Evolutionary conservation across 2,329 filamentous ascomycete species (phyloP).

Genomic region (Cryphonectria japonica): DNA sequence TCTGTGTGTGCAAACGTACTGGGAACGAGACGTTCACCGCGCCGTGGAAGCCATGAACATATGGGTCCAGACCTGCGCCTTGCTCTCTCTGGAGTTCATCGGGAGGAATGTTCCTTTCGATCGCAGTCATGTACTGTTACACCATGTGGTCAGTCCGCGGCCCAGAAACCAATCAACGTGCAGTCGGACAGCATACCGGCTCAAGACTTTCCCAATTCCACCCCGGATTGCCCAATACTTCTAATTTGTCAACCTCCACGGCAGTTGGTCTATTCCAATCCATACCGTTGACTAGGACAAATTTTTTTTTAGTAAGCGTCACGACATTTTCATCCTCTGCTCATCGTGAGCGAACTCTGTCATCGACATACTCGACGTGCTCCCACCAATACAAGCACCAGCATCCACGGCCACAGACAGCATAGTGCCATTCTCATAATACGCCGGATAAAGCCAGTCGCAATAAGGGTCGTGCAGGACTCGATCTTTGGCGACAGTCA

Average conservation of each 20-base stretch:
- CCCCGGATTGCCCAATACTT: slow-evolving; percentile 29
- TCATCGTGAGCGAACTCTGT: not conserved
- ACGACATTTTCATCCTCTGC: not conserved
- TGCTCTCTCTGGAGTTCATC: slow-evolving; percentile 30
- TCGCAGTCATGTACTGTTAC: slow-evolving; percentile 27
- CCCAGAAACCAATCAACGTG: not conserved
- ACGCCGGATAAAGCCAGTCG: slow-evolving; percentile 33
- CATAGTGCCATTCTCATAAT: slow-evolving; percentile 30
- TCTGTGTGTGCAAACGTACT: slow-evolving; percentile 19
- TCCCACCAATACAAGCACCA: slow-evolving; percentile 35
- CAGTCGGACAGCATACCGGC: slow-evolving; percentile 3
- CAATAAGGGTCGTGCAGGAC: slow-evolving; percentile 31
- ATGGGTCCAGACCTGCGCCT: slow-evolving; percentile 25
- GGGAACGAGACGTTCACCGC: slow-evolving; percentile 34
- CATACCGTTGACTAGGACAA: slow-evolving; percentile 33
- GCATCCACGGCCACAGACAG: slow-evolving; percentile 29
- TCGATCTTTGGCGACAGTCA: slow-evolving; percentile 30
- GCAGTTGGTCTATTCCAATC: slow-evolving; percentile 34
- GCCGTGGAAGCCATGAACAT: slow-evolving; percentile 29
- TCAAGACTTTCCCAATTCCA: slow-evolving; percentile 28
- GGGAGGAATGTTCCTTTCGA: slow-evolving; percentile 33
- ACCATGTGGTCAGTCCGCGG: not conserved
- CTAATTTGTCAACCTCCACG: slow-evolving; percentile 33
- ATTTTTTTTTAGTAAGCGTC: not conserved
- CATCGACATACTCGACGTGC: slow-evolving; percentile 33